A percentile compares a stretch with the other conserved stretches of the same genome.
Conservation (phyloP, 345 rosid species). For the Hirschfeldia incana region DNA sequence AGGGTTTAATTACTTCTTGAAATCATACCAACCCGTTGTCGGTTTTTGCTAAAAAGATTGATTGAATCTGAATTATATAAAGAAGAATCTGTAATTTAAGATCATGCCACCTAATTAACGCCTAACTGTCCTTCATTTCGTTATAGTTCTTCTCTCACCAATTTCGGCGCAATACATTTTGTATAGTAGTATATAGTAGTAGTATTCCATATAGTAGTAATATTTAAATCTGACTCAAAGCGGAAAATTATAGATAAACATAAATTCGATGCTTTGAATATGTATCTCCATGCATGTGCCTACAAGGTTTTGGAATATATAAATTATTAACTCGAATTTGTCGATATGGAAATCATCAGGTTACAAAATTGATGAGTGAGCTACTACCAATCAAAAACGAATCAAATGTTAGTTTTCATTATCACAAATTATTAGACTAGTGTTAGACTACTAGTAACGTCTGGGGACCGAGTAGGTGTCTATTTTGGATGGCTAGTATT, state of each 20-base stretch:
- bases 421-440: not conserved
- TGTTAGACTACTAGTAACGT: not conserved
- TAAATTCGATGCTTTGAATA: conserved; percentile 21
- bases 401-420: conserved; percentile 8
- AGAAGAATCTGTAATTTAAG: conserved; percentile 15
- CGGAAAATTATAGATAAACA: conserved; percentile 16
- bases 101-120: conserved; percentile 37
- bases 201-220: not conserved
- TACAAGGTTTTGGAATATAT: conserved; percentile 11
- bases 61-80: conserved; percentile 19
- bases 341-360: not conserved
- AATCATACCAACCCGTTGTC: conserved; percentile 39
- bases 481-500: conserved; percentile 21
- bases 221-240: conserved; percentile 1
- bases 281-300: conserved; percentile 23
- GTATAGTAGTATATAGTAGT: not conserved
- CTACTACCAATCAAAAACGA: conserved; percentile 1
- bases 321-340: not conserved
- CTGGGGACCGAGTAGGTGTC: conserved; percentile 17
- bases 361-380: not conserved
- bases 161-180: conserved; percentile 14
- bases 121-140: conserved; percentile 34
- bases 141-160: conserved; percentile 26
- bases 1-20: not conserved
- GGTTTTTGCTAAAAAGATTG: conserved; percentile 20